Evolutionary conservation across 2,329 filamentous ascomycete species (phyloP).

Genomic region (Calcarisporium arbuscula): DNA sequence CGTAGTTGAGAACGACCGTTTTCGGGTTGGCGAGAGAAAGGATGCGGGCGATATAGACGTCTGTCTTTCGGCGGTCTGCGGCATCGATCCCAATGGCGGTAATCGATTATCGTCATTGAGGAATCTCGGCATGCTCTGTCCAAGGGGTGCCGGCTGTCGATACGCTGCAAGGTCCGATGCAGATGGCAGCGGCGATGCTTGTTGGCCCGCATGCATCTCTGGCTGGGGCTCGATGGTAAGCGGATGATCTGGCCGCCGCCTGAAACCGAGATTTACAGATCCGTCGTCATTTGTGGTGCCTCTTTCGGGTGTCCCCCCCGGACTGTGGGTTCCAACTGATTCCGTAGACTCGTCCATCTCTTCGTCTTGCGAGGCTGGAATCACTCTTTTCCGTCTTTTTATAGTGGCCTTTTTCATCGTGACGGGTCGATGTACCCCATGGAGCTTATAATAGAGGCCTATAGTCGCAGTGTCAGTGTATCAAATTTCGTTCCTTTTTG

Average conservation of each 20-base stretch:
- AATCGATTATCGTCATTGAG: conserved; percentile 52
- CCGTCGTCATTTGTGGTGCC: conserved; percentile 58
- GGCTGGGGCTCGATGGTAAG: conserved; percentile 42
- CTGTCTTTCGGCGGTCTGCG: conserved; percentile 42
- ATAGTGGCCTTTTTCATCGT: conserved; percentile 99
- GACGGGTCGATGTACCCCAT: conserved; percentile 85
- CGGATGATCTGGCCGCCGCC: conserved; percentile 39
- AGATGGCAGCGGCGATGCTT: conserved; percentile 35
- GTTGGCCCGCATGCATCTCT: conserved; percentile 35
- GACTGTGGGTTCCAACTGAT: conserved; percentile 31
- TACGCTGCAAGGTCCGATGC: conserved; percentile 45
- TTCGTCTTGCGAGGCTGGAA: conserved; percentile 62
- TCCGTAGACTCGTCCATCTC: conserved; percentile 44
- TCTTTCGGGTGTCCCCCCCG: conserved; percentile 36
- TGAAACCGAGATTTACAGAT: conserved; percentile 56
- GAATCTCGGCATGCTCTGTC: conserved; percentile 32
- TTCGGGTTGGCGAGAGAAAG: conserved; percentile 53
- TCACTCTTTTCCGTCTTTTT: conserved; percentile 89
- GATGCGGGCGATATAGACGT: conserved; percentile 55
- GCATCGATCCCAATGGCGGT: conserved; percentile 46
- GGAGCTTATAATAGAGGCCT: conserved; percentile 95
- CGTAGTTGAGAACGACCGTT: conserved; percentile 60
- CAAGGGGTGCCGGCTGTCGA: conserved; percentile 37
- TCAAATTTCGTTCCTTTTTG: too few relatives aligned
- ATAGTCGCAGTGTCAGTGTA: conserved; percentile 4